These are phyloP conservation scores for Arabidopsis thaliana DNA, from an alignment of 345 rosid species.

Conservation along the genomic window DNA sequence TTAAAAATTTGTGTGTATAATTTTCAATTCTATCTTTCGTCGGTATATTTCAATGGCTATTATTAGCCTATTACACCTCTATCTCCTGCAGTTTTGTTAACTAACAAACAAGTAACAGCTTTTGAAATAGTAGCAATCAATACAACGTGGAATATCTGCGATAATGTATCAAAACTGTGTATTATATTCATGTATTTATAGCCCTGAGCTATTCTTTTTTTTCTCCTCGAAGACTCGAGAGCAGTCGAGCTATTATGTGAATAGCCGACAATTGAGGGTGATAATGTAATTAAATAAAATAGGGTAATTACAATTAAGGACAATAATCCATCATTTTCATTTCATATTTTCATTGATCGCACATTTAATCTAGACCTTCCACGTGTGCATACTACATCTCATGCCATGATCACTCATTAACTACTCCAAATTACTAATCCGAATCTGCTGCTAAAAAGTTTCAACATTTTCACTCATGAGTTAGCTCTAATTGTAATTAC, in stretches of 20 bases:
- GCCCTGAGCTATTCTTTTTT: not conserved
- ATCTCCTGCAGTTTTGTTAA: not conserved
- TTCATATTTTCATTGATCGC: slow-evolving; percentile 9
- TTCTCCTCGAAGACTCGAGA: not conserved
- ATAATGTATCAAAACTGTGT: not conserved
- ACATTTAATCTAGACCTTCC: slow-evolving; percentile 23
- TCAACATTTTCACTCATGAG: slow-evolving; percentile 11
- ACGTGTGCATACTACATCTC: slow-evolving; percentile 20
- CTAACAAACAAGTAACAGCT: not conserved
- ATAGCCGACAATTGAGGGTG: slow-evolving; percentile 33
- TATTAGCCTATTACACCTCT: not conserved
- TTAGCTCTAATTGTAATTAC: slow-evolving; percentile 10
- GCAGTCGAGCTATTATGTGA: not conserved
- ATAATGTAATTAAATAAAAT: slow-evolving; percentile 17
- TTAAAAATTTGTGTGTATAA: not conserved
- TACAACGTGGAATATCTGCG: not conserved
- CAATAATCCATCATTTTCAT: slow-evolving; percentile 34
- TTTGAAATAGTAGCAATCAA: not conserved
- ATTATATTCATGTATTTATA: not conserved
- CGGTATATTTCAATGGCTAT: no score
- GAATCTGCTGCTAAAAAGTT: slow-evolving; percentile 2
- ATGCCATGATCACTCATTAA: slow-evolving; percentile 22
- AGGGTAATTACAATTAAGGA: slow-evolving; percentile 29
- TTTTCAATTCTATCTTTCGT: not conserved
- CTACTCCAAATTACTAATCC: slow-evolving; percentile 12